These are phyloP conservation scores for Phytopythium boreale DNA, from an alignment of 352 stramenopile species.

Conservation along the genomic window DNA sequence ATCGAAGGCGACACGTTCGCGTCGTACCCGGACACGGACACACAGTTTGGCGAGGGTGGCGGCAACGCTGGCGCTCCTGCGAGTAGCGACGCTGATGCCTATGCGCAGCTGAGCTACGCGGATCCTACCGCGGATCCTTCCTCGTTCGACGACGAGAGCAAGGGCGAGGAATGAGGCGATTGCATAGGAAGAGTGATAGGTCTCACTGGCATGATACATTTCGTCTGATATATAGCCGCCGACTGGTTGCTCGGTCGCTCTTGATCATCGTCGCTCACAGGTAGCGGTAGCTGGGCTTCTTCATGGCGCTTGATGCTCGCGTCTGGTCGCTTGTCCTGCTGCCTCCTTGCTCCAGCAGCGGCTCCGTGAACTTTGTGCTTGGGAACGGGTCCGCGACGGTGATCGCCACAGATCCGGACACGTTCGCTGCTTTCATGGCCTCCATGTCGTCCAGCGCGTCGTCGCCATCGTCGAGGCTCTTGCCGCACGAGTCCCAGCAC, in stretches of 20 bases:
- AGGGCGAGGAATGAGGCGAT: not conserved
- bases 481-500: constrained; percentile 27
- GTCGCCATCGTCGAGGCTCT: not conserved
- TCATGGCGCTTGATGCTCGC: constrained; percentile 4
- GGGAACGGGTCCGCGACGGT: constrained; percentile 3
- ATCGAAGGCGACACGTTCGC: constrained; percentile 58
- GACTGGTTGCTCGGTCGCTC: not conserved
- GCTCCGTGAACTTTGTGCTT: constrained; percentile 9
- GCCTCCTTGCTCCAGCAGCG: constrained; percentile 5
- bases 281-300: constrained; percentile 49
- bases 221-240: not conserved
- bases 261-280: constrained; percentile 11
- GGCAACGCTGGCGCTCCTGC: not conserved
- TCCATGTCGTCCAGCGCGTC: constrained; percentile 8
- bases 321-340: not conserved
- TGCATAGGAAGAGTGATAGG: not conserved
- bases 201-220: constrained; percentile 4
- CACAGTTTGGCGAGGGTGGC: constrained; percentile 32
- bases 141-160: constrained; percentile 14
- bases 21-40: constrained; percentile 73
- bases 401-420: constrained; percentile 1
- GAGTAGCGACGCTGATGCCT: constrained; percentile 24
- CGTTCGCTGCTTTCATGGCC: not conserved
- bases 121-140: constrained; percentile 34
- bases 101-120: constrained; percentile 61